These are phyloP conservation scores for Dryadomyces sulphureus DNA, from an alignment of 2,329 filamentous ascomycete species.

Conservation along the genomic window DNA sequence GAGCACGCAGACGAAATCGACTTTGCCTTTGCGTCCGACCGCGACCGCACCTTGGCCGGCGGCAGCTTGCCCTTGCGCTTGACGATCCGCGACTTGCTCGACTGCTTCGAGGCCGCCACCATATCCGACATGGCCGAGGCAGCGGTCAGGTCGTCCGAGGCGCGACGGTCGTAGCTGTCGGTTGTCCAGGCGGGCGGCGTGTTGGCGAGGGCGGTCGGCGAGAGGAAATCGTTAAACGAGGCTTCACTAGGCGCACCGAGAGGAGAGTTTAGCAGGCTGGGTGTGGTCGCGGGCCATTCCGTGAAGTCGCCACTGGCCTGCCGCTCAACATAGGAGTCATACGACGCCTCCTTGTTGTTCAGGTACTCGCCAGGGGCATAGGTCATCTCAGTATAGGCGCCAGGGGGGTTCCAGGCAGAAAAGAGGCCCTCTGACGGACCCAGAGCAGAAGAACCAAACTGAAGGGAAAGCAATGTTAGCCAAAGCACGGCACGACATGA, in stretches of 20 bases:
- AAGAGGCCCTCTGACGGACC: not conserved
- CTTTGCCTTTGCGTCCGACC: conserved; percentile 1
- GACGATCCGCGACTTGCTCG: not conserved
- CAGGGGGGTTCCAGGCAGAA: conserved; percentile 4
- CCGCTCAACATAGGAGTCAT: conserved; percentile 4
- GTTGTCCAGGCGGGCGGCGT: not conserved
- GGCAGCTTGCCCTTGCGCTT: conserved; percentile 1
- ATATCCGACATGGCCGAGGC: not conserved
- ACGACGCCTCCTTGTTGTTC: conserved; percentile 5
- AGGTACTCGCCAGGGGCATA: conserved; percentile 9
- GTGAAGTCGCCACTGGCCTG: not conserved
- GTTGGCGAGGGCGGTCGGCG: not conserved
- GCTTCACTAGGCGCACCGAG: not conserved
- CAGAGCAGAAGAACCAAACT: conserved; percentile 2
- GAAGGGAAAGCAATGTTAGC: not conserved
- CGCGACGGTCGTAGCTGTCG: not conserved
- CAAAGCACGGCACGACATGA: not conserved
- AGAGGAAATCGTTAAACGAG: not conserved
- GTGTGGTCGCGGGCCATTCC: conserved; percentile 3
- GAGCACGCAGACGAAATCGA: conserved; percentile 6
- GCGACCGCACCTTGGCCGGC: not conserved
- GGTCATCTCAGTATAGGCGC: conserved; percentile 1
- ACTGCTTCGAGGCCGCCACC: not conserved
- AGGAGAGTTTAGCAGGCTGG: conserved; percentile 2
- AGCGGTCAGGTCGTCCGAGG: not conserved